Conservation (phyloP, 2,329 filamentous ascomycete species). For the Paracamarosporium sp. region DNA sequence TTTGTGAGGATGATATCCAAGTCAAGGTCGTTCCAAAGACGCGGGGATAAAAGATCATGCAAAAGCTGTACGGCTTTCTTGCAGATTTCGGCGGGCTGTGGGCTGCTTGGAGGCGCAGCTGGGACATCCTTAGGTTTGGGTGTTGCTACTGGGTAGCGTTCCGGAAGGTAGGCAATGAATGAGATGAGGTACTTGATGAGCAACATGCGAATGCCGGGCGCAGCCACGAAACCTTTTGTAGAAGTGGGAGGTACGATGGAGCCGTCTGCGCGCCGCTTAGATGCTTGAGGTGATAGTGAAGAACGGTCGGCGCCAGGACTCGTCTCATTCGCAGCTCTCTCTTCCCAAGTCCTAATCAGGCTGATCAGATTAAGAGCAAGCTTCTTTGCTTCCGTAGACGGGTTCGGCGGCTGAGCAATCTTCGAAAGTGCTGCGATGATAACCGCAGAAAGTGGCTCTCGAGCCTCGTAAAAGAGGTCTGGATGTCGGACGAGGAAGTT, state of each 20-base stretch:
- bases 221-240: conserved; percentile 48
- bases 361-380: conserved; percentile 89
- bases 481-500: conserved; percentile 94
- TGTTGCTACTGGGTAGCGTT: conserved; percentile 75
- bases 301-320: conserved; percentile 47
- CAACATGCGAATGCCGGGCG: conserved; percentile 69
- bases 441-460: conserved; percentile 87
- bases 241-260: conserved; percentile 62
- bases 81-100: conserved; percentile 76
- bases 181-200: conserved; percentile 95
- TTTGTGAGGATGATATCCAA: conserved; percentile 85
- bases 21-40: conserved; percentile 91
- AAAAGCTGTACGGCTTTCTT: conserved; percentile 84
- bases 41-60: conserved; percentile 81
- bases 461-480: conserved; percentile 90
- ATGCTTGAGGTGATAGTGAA: conserved; percentile 72
- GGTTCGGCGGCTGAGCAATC: conserved; percentile 80
- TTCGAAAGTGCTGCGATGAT: conserved; percentile 91
- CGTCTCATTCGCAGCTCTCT: conserved; percentile 73
- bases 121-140: conserved; percentile 49
- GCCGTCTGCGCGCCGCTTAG: conserved; percentile 80
- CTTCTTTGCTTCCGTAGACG: conserved; percentile 90
- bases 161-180: conserved; percentile 89
- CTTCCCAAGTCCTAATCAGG: conserved; percentile 92
- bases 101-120: conserved; percentile 42